phyloP scores from a whole-genome alignment of 2,329 filamentous ascomycete genomes.

The Paraphoma sp. region DNA sequence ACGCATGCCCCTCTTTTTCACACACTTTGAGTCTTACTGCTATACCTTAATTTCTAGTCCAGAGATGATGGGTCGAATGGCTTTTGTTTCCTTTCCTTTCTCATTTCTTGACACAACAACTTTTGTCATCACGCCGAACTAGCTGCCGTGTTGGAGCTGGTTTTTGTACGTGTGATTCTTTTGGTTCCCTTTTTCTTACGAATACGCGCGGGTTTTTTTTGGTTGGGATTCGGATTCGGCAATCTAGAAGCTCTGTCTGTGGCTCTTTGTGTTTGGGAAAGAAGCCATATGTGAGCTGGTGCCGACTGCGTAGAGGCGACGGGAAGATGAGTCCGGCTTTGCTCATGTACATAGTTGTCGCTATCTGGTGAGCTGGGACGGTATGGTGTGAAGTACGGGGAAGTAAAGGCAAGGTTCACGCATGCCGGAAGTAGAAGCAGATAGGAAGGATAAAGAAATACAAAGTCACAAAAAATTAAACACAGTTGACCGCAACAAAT shows the following conservation, averaged over 20 bases:
- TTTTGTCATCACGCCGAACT: no score
- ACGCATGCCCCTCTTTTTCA: not conserved
- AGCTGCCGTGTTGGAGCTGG: no score
- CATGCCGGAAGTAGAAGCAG: not conserved
- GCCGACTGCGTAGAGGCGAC: not conserved
- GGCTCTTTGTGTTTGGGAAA: not conserved
- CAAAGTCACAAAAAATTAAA: not conserved
- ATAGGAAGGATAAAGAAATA: not conserved
- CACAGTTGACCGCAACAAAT: no score
- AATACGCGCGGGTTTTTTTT: not conserved
- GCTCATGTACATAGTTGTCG: not conserved
- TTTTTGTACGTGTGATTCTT: not conserved
- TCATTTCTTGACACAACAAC: not conserved
- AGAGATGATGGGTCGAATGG: not conserved
- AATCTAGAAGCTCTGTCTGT: not conserved
- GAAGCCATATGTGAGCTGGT: not conserved
- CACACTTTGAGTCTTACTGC: not conserved
- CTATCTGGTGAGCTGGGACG: not conserved
- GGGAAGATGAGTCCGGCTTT: not conserved
- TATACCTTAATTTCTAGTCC: constrained; percentile 8
- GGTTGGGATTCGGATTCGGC: not conserved
- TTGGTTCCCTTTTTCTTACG: not conserved
- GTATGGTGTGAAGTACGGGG: not conserved
- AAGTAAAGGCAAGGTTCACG: not conserved
- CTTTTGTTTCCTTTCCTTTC: not conserved